phyloP scores from a whole-genome alignment of 169 alveolate species.

The Plasmodium vivax region DNA sequence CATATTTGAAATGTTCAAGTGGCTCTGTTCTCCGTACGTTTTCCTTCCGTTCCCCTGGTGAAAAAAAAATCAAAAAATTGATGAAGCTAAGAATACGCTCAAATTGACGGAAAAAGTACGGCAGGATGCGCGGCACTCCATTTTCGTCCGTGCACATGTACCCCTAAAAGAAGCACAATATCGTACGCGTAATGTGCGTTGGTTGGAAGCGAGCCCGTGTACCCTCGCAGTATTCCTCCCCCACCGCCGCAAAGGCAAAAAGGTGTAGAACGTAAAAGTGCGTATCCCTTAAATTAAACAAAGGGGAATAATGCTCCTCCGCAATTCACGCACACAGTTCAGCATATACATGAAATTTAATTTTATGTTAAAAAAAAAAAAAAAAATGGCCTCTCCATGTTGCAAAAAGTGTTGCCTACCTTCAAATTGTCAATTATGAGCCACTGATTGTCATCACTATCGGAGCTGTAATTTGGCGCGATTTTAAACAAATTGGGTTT shows the following conservation, averaged over 20 bases:
- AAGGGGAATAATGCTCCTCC: background rate
- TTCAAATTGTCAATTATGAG: constrained; percentile 71
- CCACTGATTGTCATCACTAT: constrained; percentile 55
- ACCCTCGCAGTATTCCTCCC: too few species aligned
- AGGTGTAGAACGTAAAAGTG: background rate
- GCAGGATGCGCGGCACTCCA: background rate
- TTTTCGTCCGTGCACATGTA: background rate
- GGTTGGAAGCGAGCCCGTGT: background rate
- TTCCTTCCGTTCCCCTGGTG: constrained; percentile 37
- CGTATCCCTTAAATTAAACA: background rate
- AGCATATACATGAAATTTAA: background rate
- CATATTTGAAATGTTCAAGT: constrained; percentile 43
- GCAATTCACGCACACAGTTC: background rate
- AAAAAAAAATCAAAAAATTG: constrained; percentile 4
- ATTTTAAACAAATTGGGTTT: constrained; percentile 19
- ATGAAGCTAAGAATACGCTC: background rate
- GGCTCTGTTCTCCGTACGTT: constrained; percentile 4
- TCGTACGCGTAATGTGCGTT: background rate
- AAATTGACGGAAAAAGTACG: background rate
- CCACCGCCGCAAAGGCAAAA: background rate
- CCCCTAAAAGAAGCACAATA: background rate
- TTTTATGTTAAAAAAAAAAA: background rate
- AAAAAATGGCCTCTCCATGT: background rate
- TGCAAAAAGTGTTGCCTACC: constrained; percentile 11
- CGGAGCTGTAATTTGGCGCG: constrained; percentile 49